Evolutionary conservation across 208 protist genomes (phyloP), one percentile per base, ranked within the genome.

Genomic region (Acanthamoeba lenticulata): DNA sequence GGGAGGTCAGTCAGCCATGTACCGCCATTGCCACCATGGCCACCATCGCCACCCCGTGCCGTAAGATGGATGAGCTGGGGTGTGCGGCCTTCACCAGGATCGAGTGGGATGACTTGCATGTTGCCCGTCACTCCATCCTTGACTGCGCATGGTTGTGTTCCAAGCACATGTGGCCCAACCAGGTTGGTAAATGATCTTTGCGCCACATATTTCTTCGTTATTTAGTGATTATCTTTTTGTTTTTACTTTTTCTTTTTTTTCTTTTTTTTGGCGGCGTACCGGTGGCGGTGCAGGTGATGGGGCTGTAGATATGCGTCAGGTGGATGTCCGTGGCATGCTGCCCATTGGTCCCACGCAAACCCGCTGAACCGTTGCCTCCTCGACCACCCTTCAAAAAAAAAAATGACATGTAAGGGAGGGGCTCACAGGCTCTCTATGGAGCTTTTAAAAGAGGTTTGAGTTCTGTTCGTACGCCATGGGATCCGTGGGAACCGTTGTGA

Each of bases 31-130:
- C 79, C 79, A 4, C 79, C 79, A 11, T 42, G 44, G 45, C 79
- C 79, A 24, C 79, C 79, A 29, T 89, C 29, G 19, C 79, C 79
- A 17, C 79, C 79, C 11, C 79, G 79, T 15, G 79, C 79, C 2
- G 44, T 89, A 42, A 89, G 79, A 29, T 42, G 40, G 19, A 89
- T n/a, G 1, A 89, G 79, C 44, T 89, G 47, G 9, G 79, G 79
- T 27, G 79, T 89, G 2, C 79, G 79, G 2, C 32, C 42, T n/a
- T 77, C 67, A 42, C 40, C 44, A 1, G 49, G 29, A 1, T 24
- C 79, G 2, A 89, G 79, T n/a, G 79, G 49, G n/a, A 89, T 62
- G 44, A 62, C 40, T 32, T 89, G 79, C 49, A 62, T 89, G 49
- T 52, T 34, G 79, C 79, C 79, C 42, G 79, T 44, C 32, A 62